Evolutionary conservation across 208 protist genomes (phyloP), one percentile per base, ranked within the genome.

Genomic region (Wallacemonas sp.): DNA sequence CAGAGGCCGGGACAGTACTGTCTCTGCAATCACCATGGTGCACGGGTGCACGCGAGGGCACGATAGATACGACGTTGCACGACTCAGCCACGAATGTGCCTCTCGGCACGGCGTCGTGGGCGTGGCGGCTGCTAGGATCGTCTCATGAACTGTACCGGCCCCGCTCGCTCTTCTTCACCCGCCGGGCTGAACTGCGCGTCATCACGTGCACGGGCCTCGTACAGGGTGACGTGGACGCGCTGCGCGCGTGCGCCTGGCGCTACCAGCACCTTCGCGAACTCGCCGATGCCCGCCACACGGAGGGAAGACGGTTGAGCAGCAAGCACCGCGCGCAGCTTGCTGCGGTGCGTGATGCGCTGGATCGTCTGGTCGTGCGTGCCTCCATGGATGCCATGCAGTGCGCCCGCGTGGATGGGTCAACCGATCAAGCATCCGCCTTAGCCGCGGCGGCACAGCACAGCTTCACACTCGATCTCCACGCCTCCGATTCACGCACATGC

Each of bases 41-140:
- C 12, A 57, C 6, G 8, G 50, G 50, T 6, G 6, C 9, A 0
- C 24, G 50, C 1, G 36, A 12, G 34, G 26, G 12, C 12, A 9
- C 50, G 5, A 32, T n/a, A n/a, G 50, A 57, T 15, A 1, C 22
- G 12, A 12, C 22, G 1, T 24, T 54, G 24, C 38, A 50, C 33
- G 42, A 65, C 42, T 8, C 26, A 21, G 8, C 15, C 10, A 53
- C 60, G 27, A 15, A 37, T 8, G 10, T 1, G 6, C 15, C 12
- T 6, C 21, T 54, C 30, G 60, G 60, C 24, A 39, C 24, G 10
- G 27, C 27, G 29, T 54, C 30, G 42, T 27, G n/a, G 38, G 19
- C 22, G 27, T 53, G 41, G 38, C 60, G 60, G 2, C 60, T 65
- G 42, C 60, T 65, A 22, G 26, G n/a, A 19, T 42, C 60, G 29